Conservation (phyloP, 208 protist species). For the Leptomonas pyrrhocoris region DNA sequence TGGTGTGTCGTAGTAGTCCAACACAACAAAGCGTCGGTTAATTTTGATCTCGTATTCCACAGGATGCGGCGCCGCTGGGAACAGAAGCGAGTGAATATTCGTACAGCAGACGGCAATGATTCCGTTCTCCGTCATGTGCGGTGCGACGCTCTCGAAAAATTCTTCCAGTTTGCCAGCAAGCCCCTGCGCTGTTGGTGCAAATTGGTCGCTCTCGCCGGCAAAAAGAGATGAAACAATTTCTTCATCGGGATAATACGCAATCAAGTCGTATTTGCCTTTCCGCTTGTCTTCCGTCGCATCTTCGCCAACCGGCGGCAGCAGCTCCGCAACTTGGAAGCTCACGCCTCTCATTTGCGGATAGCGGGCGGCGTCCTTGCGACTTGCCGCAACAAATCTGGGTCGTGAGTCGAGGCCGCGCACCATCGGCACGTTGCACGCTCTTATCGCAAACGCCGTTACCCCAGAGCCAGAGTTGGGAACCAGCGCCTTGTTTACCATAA, state of each 20-base stretch:
- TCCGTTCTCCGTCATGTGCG: conserved; percentile 71
- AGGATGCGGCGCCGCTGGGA: conserved; percentile 67
- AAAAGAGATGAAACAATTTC: conserved; percentile 48
- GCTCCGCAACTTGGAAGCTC: conserved; percentile 79
- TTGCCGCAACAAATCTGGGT: conserved; percentile 57
- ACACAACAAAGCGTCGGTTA: conserved; percentile 84
- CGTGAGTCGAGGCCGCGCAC: conserved; percentile 79
- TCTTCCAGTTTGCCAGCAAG: conserved; percentile 71
- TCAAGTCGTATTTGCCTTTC: conserved; percentile 65
- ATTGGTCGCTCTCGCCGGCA: conserved; percentile 37
- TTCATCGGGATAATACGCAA: conserved; percentile 84
- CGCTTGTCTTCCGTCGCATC: neutral
- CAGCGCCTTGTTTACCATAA: conserved; percentile 76
- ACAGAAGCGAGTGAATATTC: conserved; percentile 75
- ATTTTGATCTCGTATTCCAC: conserved; percentile 92
- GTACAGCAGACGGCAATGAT: conserved; percentile 83
- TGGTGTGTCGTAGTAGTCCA: conserved; percentile 91
- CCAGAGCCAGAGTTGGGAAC: conserved; percentile 65
- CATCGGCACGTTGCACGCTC: conserved; percentile 68
- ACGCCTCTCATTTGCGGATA: conserved; percentile 50
- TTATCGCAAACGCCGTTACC: conserved; percentile 56
- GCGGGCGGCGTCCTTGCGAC: conserved; percentile 49
- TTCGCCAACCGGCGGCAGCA: conserved; percentile 46
- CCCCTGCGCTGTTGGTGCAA: conserved; percentile 61
- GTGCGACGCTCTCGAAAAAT: conserved; percentile 79